Evolutionary conservation across 257 asterid genomes (phyloP), one percentile per base, ranked within the genome.

Genomic region (Lavandula angustifolia): DNA sequence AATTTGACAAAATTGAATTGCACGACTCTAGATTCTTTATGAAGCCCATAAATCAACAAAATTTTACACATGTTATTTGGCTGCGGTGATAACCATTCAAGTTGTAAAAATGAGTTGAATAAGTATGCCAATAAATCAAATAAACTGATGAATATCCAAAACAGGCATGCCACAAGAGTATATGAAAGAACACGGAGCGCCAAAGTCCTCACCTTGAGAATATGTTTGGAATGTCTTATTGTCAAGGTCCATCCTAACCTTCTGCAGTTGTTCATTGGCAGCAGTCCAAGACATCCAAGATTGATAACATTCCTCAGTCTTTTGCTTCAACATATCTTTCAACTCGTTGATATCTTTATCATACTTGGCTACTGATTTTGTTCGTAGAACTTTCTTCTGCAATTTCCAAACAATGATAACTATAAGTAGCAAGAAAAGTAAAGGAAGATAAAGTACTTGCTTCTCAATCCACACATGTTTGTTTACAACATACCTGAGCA

Each of bases 281-380:
- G 91, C 72, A 65, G 84, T 82, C 85, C 84, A 90, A 47, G 97
- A 94, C 95, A 94, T 94, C 99, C 99, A 94, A 18, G 99, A 85
- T 63, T 94, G 92, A 73, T 86, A 90, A 48, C 99, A 94, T 76
- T 94, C 99, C 16, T 90, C 95, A 10, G 91, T 86, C 84, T 94
- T 94, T 38, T 68, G 82, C 76, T 87, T 82, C 84, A 91, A 75
- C 61, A 64, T 74, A 18, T 84, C 85, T 60, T 71, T 87, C 78
- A 94, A 76, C 43, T 87, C 95, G 80, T 83, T 78, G 70, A 94
- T 87, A 51, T 73, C 84, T 71, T 90, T 86, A 79, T 90, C 97
- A 67, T 90, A 94, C 72, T 82, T 87, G 60, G 84, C 85, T 42
- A 81, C 79, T 42, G 84, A 78, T 77, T 83, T 82, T 69, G 66